Conservation (phyloP, 2,329 filamentous ascomycete genomes). For the Aureobasidium lini region DNA sequence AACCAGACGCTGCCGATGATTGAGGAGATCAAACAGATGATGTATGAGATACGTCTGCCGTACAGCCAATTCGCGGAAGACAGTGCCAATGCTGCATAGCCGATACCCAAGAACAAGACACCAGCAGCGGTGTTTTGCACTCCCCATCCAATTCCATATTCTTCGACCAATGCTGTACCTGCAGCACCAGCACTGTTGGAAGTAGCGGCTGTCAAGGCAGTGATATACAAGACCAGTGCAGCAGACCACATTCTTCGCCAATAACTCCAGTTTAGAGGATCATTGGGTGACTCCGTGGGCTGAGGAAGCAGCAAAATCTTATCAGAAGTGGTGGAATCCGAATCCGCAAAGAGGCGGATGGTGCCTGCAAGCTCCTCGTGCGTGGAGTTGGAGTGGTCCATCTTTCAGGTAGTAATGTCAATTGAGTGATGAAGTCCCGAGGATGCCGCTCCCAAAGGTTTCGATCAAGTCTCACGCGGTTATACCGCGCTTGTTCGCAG, state of each 20-base stretch:
- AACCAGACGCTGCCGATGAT: conserved; percentile 49
- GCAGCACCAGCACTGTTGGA: conserved; percentile 50
- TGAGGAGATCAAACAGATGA: conserved; percentile 44
- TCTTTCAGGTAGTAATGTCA: not conserved
- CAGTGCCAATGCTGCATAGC: conserved; percentile 48
- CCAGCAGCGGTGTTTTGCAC: conserved; percentile 51
- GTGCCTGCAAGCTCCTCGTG: conserved; percentile 13
- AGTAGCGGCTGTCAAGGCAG: conserved; percentile 49
- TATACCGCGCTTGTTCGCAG: not conserved
- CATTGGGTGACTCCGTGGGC: conserved; percentile 34
- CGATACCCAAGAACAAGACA: conserved; percentile 49
- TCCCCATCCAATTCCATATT: conserved; percentile 45
- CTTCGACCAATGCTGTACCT: conserved; percentile 41
- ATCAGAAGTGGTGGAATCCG: conserved; percentile 20
- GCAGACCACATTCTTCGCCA: conserved; percentile 30
- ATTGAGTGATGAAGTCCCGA: too few relatives aligned
- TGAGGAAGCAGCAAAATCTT: conserved; percentile 48
- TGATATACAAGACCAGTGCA: conserved; percentile 45
- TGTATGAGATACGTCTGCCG: conserved; percentile 47
- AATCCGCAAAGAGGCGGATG: conserved; percentile 13
- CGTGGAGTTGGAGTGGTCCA: not conserved
- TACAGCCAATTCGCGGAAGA: conserved; percentile 49
- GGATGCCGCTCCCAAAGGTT: not conserved
- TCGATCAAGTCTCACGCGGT: not conserved
- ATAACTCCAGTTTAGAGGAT: conserved; percentile 26